phyloP scores from a whole-genome alignment of 2,329 filamentous ascomycete genomes.

The Diplodia mutila region DNA sequence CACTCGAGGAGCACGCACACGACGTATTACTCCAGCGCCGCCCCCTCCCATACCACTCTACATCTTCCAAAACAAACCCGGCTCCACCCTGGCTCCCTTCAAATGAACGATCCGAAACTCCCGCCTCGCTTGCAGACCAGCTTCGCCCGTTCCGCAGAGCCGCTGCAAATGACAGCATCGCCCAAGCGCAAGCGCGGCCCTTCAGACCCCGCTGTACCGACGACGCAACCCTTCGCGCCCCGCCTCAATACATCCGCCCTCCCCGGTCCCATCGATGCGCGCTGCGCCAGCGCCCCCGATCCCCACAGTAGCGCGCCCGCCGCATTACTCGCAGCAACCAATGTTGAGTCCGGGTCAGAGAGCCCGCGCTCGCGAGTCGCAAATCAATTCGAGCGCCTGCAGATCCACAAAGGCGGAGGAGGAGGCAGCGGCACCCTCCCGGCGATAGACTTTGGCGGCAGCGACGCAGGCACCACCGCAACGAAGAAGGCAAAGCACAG shows the following conservation, averaged over 20 bases:
- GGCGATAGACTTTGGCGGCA: constrained; percentile 17
- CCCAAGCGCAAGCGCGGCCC: constrained; percentile 27
- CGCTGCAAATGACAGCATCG: constrained; percentile 19
- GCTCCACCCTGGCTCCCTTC: not conserved
- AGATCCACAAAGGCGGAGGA: constrained; percentile 5
- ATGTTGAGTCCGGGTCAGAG: constrained; percentile 14
- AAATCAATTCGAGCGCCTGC: constrained; percentile 17
- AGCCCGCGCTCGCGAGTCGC: constrained; percentile 23
- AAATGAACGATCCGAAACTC: constrained; percentile 7
- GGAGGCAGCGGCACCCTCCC: not conserved
- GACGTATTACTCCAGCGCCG: constrained; percentile 5
- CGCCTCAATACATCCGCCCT: constrained; percentile 26
- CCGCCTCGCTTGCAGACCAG: constrained; percentile 10
- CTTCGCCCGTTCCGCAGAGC: not conserved
- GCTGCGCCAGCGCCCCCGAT: constrained; percentile 13
- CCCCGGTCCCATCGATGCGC: constrained; percentile 17
- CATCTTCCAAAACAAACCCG: not conserved
- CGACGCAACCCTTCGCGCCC: constrained; percentile 24
- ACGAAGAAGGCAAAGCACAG: constrained; percentile 22
- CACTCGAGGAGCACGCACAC: not conserved
- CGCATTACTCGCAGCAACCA: not conserved
- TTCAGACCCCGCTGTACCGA: constrained; percentile 23
- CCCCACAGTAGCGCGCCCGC: constrained; percentile 13
- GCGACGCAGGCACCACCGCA: constrained; percentile 1
- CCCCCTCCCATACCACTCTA: constrained; percentile 1